These are phyloP conservation scores for Papilionanthe hybrid DNA, from an alignment of 116 monocot species.

Conservation along the genomic window DNA sequence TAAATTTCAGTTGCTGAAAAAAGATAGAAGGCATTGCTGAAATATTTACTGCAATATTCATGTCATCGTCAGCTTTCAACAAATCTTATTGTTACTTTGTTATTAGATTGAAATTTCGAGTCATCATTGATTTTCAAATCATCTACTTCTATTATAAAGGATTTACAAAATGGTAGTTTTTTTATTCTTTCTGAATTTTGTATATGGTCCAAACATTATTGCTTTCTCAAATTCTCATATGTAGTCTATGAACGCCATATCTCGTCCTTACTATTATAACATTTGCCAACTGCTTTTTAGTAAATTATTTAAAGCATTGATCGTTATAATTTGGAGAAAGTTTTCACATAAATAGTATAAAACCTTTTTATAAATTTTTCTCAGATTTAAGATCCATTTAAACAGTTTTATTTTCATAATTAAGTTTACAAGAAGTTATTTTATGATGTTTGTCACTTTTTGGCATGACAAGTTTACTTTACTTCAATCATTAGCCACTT, in stretches of 20 bases:
- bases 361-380: background rate
- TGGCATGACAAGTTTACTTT: background rate
- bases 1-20: slow-evolving; percentile 4
- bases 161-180: background rate
- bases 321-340: background rate
- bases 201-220: background rate
- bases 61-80: background rate
- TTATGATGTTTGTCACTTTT: background rate
- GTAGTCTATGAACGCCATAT: background rate
- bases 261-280: background rate
- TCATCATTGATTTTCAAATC: background rate
- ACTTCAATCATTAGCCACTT: background rate
- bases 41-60: background rate
- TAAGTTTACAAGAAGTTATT: slow-evolving; percentile 1
- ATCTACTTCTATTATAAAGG: background rate
- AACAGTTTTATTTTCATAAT: background rate
- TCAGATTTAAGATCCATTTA: background rate
- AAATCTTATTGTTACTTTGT: background rate
- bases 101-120: background rate
- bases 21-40: background rate
- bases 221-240: background rate
- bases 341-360: background rate
- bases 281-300: background rate
- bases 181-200: background rate
- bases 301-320: background rate